These are phyloP conservation scores for Hibiscus mutabilis DNA, from an alignment of 345 rosid species.

Conservation along the genomic window DNA sequence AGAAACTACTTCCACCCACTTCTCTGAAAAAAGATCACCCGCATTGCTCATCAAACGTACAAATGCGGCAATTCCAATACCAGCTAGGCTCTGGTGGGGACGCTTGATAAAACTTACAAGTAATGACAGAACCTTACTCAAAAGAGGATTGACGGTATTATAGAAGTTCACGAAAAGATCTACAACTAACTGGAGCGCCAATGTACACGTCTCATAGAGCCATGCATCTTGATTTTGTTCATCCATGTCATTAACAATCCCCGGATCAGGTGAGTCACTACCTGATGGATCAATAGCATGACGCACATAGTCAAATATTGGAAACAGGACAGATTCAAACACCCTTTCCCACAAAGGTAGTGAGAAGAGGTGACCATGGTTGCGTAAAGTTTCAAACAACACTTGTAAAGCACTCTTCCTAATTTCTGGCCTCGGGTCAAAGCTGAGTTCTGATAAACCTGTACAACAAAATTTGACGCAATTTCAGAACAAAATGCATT, in stretches of 20 bases:
- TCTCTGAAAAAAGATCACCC: slow-evolving; percentile 77
- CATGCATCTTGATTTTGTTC: slow-evolving; percentile 96
- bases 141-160: slow-evolving; percentile 81
- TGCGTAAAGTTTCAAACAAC: slow-evolving; percentile 83
- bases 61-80: slow-evolving; percentile 96
- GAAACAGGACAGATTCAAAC: slow-evolving; percentile 87
- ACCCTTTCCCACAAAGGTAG: slow-evolving; percentile 83
- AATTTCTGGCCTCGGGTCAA: slow-evolving; percentile 96
- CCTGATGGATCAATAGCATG: slow-evolving; percentile 97
- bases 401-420: slow-evolving; percentile 92
- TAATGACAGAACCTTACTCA: slow-evolving; percentile 70
- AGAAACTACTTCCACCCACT: slow-evolving; percentile 85
- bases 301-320: slow-evolving; percentile 92
- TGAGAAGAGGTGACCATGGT: slow-evolving; percentile 87
- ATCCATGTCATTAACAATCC: slow-evolving; percentile 40
- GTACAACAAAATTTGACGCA: slow-evolving; percentile 21
- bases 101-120: slow-evolving; percentile 88
- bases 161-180: slow-evolving; percentile 96
- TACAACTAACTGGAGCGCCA: slow-evolving; percentile 92
- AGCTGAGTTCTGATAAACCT: slow-evolving; percentile 97
- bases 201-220: slow-evolving; percentile 95
- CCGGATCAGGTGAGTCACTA: slow-evolving; percentile 54
- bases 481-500: background rate
- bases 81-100: slow-evolving; percentile 99
- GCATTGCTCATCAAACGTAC: slow-evolving; percentile 96